Conservation (phyloP, 495 filamentous ascomycete species). For the Penicillium samsonianum region DNA sequence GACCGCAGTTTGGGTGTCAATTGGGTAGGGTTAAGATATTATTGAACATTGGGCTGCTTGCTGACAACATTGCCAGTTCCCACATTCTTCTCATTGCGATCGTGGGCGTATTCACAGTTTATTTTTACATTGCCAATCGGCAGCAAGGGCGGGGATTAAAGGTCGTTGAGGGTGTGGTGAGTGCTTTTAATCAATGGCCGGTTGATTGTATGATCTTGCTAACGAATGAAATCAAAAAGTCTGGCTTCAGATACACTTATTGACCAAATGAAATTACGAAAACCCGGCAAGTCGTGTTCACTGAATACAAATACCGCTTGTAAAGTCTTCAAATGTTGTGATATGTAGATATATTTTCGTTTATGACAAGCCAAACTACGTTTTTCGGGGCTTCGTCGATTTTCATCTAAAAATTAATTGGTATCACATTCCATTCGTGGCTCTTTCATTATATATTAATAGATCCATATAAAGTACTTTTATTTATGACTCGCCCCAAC, state of each 20-base stretch:
- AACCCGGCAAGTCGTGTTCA: neutral
- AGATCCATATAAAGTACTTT: constrained; percentile 11
- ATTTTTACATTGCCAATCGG: constrained; percentile 63
- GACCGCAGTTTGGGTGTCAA: constrained; percentile 15
- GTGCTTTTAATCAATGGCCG: neutral
- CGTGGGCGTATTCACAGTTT: constrained; percentile 58
- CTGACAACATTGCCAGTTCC: constrained; percentile 36
- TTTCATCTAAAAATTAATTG: neutral
- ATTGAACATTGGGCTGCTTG: constrained; percentile 25
- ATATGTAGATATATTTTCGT: neutral
- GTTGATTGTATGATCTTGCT: neutral
- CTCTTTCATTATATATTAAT: neutral
- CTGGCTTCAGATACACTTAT: constrained; percentile 55
- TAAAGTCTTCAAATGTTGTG: neutral
- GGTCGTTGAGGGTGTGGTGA: constrained; percentile 57
- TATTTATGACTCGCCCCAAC: neutral
- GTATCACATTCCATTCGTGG: neutral
- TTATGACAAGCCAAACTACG: neutral
- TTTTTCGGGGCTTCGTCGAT: neutral
- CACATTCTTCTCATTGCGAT: constrained; percentile 67
- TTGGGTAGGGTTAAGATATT: constrained; percentile 1
- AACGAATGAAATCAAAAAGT: constrained; percentile 21
- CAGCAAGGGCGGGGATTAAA: constrained; percentile 47
- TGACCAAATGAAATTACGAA: constrained; percentile 19
- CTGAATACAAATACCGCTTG: neutral